phyloP scores from a whole-genome alignment of 169 alveolate genomes.

The Plasmodium relictum region DNA sequence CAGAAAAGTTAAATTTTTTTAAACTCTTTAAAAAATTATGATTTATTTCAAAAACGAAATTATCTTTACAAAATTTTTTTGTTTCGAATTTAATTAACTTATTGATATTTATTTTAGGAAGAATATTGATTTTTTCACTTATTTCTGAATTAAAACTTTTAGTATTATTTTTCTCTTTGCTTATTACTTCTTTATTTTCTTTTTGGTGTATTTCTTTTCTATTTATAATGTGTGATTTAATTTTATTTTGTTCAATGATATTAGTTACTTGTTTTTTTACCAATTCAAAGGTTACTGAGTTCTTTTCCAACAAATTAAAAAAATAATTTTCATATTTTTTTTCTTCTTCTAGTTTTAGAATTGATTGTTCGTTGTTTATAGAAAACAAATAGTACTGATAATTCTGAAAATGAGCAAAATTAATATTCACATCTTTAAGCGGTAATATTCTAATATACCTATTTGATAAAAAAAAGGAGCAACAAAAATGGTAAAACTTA shows the following conservation, averaged over 20 bases:
- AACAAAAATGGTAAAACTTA: slow-evolving; percentile 53
- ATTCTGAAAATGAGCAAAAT: slow-evolving; percentile 27
- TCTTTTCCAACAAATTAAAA: slow-evolving; percentile 8
- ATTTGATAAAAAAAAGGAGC: slow-evolving; percentile 57
- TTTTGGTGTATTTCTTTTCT: background rate
- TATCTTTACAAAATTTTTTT: slow-evolving; percentile 31
- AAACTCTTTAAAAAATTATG: slow-evolving; percentile 25
- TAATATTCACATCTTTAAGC: slow-evolving; percentile 39
- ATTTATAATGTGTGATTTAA: background rate
- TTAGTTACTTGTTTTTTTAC: slow-evolving; percentile 1
- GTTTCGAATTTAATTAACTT: slow-evolving; percentile 41
- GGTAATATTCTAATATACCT: slow-evolving; percentile 25
- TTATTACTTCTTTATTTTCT: background rate
- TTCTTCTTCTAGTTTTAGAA: slow-evolving; percentile 19
- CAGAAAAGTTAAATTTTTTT: slow-evolving; percentile 35
- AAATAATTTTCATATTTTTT: slow-evolving; percentile 24
- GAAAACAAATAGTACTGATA: slow-evolving; percentile 38
- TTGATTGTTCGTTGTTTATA: slow-evolving; percentile 8
- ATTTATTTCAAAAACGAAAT: slow-evolving; percentile 47
- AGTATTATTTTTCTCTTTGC: background rate
- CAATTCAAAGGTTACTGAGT: background rate
- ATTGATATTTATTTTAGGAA: slow-evolving; percentile 3
- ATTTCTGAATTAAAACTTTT: background rate
- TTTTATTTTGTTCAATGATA: background rate
- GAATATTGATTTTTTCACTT: slow-evolving; percentile 5